Conservation (phyloP, 257 asterid genomes). For the Jaltomata sinuosa region DNA sequence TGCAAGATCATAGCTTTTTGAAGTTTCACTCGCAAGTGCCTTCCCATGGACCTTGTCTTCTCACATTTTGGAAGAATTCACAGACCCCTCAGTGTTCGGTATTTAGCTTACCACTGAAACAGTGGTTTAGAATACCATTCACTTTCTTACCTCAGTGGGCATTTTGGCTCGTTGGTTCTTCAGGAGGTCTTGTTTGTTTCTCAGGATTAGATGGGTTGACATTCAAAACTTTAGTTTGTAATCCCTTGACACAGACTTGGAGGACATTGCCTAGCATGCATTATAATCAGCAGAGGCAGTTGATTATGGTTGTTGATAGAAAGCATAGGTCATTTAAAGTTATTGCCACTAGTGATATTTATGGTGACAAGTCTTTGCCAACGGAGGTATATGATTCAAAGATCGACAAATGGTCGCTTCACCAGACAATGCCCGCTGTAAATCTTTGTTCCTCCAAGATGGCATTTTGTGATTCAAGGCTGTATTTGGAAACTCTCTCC, state of each 20-base stretch:
- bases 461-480: slow-evolving; percentile 92
- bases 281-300: slow-evolving; percentile 87
- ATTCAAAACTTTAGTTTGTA: slow-evolving; percentile 78
- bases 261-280: slow-evolving; percentile 87
- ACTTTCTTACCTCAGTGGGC: slow-evolving; percentile 91
- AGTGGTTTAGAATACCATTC: slow-evolving; percentile 93
- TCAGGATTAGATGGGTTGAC: slow-evolving; percentile 76
- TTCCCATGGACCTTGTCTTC: slow-evolving; percentile 96
- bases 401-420: slow-evolving; percentile 68
- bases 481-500: slow-evolving; percentile 85
- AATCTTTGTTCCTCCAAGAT: slow-evolving; percentile 95
- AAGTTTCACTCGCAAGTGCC: slow-evolving; percentile 94
- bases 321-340: slow-evolving; percentile 69
- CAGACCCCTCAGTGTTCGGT: slow-evolving; percentile 92
- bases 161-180: slow-evolving; percentile 96
- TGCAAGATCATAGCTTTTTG: slow-evolving; percentile 80
- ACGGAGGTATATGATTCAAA: slow-evolving; percentile 92
- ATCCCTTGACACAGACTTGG: slow-evolving; percentile 87
- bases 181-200: slow-evolving; percentile 92
- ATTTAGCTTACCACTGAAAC: slow-evolving; percentile 88
- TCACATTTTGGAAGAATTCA: slow-evolving; percentile 81
- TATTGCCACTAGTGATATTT: slow-evolving; percentile 86
- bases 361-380: slow-evolving; percentile 78
- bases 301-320: slow-evolving; percentile 84
- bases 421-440: slow-evolving; percentile 92